Base-by-base conservation (phyloP, 2,329 filamentous ascomycete species). In the Teratosphaeria destructans region DNA sequence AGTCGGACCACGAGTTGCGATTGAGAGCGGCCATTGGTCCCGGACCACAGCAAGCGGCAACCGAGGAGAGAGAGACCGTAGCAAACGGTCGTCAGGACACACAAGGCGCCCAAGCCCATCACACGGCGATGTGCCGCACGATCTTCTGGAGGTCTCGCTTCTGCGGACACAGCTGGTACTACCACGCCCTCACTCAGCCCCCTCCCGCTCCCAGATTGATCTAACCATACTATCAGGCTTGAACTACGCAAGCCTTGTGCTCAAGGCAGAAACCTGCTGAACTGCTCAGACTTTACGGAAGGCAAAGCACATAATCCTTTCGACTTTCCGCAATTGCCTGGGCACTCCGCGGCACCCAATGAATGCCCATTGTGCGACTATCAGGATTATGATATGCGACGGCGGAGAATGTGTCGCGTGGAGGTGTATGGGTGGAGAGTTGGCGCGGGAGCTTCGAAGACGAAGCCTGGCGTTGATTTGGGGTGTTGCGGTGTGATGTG, bases 81-180 rank as follows among this genome's bases (percentile, higher is more conserved):
- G 37, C 12, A 14, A n/a, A 16, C n/a, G 37, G 12, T 14, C 37
- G 3, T 35, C n/a, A 53, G 12, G 23, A 23, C 12, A 35, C 2
- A 7, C 12, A 32, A 5, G 26, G 35, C 12, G 12, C 23, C 34
- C 23, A 3, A 5, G 5, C 11, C 16, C 27, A 26, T 32, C 35
- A 5, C 23, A 12, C 27, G 16, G 53, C n/a, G 32, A 82, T 82
- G 80, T 82, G 80, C 67, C 69, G 70, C 32, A 76, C 75, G 35
- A 72, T 73, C 16, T 71, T 74, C 56, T 79, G 75, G 70, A 73
- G 75, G 64, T 79, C 78, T 0, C 68, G 70, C 6, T 73, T 70
- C 56, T 82, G 80, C 67, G 66, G 68, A 7, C 79, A 81, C 62
- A 70, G 74, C 32, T 82, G 79, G 78, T 70, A 65, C 54, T 27